Percentiles rank a stretch among this genome's conserved stretches.
Conservation (phyloP, 768 basidiomycete species). For the Leccinum uliginosum region DNA sequence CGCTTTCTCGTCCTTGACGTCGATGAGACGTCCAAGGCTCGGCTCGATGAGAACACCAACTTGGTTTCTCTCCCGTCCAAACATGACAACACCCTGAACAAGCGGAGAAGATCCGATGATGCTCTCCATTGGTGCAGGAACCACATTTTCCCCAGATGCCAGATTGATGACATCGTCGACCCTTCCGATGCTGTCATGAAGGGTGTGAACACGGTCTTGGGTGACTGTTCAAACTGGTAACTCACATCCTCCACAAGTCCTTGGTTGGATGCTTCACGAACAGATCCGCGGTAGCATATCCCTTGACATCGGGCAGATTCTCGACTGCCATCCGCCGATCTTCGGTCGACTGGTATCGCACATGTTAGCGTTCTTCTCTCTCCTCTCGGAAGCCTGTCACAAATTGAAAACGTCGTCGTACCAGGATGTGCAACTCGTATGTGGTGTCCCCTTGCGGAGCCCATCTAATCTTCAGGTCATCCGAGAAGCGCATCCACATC, state of each 20-base stretch:
- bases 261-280: conserved; percentile 42
- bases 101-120: conserved; percentile 21
- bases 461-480: conserved; percentile 25
- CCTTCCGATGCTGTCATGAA: conserved; percentile 25
- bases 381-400: not conserved
- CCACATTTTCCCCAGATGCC: conserved; percentile 19
- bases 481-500: conserved; percentile 33
- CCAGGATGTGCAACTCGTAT: conserved; percentile 38
- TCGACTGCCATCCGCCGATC: conserved; percentile 10
- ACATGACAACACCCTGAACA: conserved; percentile 28
- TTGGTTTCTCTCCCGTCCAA: conserved; percentile 31
- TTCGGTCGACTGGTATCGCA: not conserved
- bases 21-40: conserved; percentile 8
- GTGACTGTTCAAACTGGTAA: fast-evolving
- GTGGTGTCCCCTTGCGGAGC: conserved; percentile 30
- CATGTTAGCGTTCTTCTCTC: not conserved
- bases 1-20: conserved; percentile 19
- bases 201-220: not conserved
- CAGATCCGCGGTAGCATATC: conserved; percentile 42
- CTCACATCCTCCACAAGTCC: conserved; percentile 35
- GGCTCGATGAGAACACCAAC: conserved; percentile 32
- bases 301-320: conserved; percentile 37
- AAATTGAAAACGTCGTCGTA: conserved; percentile 7
- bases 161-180: conserved; percentile 34
- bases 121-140: conserved; percentile 27